Evolutionary conservation across 164 flowering plant genomes (phyloP).

Genomic region (Akebia trifoliata): DNA sequence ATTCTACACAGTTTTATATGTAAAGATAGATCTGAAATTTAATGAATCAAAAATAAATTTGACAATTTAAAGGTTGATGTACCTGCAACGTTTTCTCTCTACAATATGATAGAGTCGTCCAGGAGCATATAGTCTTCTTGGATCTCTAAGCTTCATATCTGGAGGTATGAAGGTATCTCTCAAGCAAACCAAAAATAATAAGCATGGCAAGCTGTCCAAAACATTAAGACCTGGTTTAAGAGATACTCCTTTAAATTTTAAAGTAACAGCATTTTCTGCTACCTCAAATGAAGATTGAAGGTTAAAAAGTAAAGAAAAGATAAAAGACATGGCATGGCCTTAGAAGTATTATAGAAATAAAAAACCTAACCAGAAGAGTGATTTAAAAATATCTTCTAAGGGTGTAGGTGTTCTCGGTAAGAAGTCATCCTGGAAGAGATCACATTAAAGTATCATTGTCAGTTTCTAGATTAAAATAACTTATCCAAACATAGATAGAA

Average conservation of each 20-base stretch:
- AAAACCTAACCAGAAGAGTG: constrained; percentile 69
- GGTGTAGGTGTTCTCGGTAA: constrained; percentile 93
- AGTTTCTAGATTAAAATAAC: not conserved
- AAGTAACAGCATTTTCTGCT: not conserved
- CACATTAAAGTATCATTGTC: no score
- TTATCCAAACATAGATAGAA: no score
- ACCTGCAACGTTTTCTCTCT: constrained; percentile 95
- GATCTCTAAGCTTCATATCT: constrained; percentile 77
- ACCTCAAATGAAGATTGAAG: not conserved
- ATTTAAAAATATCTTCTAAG: constrained; percentile 79
- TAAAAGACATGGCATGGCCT: not conserved
- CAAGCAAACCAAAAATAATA: constrained; percentile 72
- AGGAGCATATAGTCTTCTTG: constrained; percentile 92
- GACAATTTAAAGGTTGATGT: constrained; percentile 3
- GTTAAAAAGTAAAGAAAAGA: not conserved
- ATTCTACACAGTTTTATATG: no score
- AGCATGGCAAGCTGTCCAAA: constrained; percentile 97
- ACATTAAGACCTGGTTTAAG: constrained; percentile 57
- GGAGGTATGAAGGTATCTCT: constrained; percentile 92
- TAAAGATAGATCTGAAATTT: no score
- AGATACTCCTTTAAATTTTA: constrained; percentile 25
- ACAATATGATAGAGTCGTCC: constrained; percentile 95
- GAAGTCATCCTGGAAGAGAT: constrained; percentile 79
- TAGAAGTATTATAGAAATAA: not conserved
- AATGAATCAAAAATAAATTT: no score